Evolutionary conservation across 2,329 filamentous ascomycete genomes (phyloP).

Genomic region (Epichloe glyceriae): DNA sequence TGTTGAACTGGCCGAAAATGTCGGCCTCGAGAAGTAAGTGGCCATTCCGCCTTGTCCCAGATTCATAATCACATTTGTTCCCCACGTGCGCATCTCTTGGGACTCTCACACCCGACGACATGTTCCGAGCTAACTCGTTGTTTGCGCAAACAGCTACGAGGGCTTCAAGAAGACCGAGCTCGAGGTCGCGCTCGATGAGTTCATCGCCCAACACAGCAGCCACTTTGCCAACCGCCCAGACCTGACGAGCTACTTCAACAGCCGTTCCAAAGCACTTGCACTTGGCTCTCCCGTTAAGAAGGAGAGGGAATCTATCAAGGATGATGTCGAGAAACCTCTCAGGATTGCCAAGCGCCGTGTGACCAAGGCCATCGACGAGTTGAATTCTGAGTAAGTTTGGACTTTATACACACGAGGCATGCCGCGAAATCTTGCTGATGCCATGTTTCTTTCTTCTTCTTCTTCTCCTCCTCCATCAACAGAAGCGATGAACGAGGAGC

Average conservation of each 20-base stretch:
- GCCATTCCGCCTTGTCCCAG: conserved; percentile 3
- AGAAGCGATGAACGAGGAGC: conserved; percentile 21
- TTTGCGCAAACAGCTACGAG: conserved; percentile 41
- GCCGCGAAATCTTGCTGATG: neutral
- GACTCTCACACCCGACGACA: neutral
- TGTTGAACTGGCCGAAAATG: conserved; percentile 55
- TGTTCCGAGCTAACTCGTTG: neutral
- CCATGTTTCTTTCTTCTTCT: neutral
- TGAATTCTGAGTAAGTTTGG: conserved; percentile 30
- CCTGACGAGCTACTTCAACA: conserved; percentile 65
- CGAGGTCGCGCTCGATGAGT: conserved; percentile 59
- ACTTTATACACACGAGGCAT: neutral
- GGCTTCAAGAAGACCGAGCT: conserved; percentile 67
- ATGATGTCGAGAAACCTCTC: conserved; percentile 24
- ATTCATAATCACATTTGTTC: neutral
- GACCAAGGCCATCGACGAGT: conserved; percentile 32
- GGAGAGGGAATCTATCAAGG: conserved; percentile 28
- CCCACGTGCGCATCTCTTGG: neutral
- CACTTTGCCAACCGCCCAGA: conserved; percentile 48
- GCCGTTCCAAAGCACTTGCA: conserved; percentile 42
- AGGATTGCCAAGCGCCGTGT: conserved; percentile 34
- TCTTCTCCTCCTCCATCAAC: neutral
- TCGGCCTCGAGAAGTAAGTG: conserved; percentile 62
- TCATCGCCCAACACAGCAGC: conserved; percentile 55
- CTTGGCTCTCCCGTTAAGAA: conserved; percentile 49